Percentiles rank a stretch among this genome's conserved stretches.
These are phyloP conservation scores for Triticum dicoccoides DNA, from an alignment of 176 grass and related monocot genomes.

Conservation along the genomic window DNA sequence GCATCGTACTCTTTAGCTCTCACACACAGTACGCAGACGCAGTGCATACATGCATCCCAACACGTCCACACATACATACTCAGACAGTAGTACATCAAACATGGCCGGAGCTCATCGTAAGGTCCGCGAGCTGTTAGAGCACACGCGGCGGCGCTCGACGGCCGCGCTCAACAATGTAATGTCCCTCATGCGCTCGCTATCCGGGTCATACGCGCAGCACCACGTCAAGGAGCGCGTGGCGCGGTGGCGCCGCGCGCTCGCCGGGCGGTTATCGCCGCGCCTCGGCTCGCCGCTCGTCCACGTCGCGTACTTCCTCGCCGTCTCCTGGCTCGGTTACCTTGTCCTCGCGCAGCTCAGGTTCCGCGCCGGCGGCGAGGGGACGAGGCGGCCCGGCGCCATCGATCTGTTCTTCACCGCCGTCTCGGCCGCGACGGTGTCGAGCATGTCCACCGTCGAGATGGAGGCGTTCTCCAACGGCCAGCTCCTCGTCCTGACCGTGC, in stretches of 20 bases:
- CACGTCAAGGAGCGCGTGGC: slow-evolving; percentile 27
- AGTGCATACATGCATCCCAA: background rate
- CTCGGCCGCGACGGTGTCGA: slow-evolving; percentile 66
- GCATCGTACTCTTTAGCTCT: background rate
- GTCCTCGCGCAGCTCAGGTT: slow-evolving; percentile 22
- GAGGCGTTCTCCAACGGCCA: slow-evolving; percentile 65
- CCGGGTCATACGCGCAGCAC: slow-evolving; percentile 25
- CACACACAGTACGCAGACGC: background rate
- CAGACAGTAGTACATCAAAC: background rate
- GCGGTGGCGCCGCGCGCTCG: slow-evolving; percentile 33
- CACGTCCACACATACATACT: background rate
- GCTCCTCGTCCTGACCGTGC: slow-evolving; percentile 45
- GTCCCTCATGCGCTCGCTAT: background rate
- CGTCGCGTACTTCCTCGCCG: slow-evolving; percentile 41
- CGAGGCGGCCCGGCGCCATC: slow-evolving; percentile 13
- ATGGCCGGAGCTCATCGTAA: slow-evolving; percentile 21
- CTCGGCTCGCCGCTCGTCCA: slow-evolving; percentile 3
- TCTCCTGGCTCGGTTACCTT: slow-evolving; percentile 32
- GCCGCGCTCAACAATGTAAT: background rate
- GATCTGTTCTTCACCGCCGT: slow-evolving; percentile 66
- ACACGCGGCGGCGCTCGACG: background rate
- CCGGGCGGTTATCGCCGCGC: background rate
- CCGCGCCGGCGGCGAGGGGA: background rate
- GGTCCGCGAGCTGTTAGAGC: background rate
- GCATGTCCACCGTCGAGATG: slow-evolving; percentile 78